Evolutionary conservation across 2,329 filamentous ascomycete species (phyloP), one percentile per base, ranked within the genome.

Genomic region (Claviceps africana): DNA sequence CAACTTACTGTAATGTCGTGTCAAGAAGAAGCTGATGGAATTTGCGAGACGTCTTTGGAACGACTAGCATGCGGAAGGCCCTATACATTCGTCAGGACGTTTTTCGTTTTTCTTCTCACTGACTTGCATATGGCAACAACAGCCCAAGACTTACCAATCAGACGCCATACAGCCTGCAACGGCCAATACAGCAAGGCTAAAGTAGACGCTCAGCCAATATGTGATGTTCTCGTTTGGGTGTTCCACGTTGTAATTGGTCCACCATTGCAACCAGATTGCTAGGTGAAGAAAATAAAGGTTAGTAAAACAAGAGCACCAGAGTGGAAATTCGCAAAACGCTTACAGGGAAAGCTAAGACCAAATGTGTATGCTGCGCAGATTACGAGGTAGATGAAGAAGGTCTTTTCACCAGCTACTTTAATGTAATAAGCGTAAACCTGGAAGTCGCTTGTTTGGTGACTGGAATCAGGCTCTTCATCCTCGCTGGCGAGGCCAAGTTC

Each of bases 1-100:
- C n/a, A 11, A 43, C 56, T 1, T 50, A 57, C 57, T 51, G 45
- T 55, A 69, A 64, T 15, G 68, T 62, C 0, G 66, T 67, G 5
- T 53, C 53, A 1, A 70, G 57, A 1, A 59, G 35, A 9, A 56
- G 50, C 30, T 56, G 46, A 25, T 60, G 59, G 30, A 61, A 59
- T 28, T 54, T 56, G 8, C 47, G 42, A 1, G 64, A 58, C 30
- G 59, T 59, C 5, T 53, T 54, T 37, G 68, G 67, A 3, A 68
- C 56, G 11, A 62, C 42, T 6, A 58, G 53, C 17, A 60, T 47
- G 8, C 57, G 33, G 22, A 59, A 59, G 9, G 66, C 53, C 4
- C 54, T 57, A 17, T 22, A 33, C 4, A 48, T 4, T 4, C 11
- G 30, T 22, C 53, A 42, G 51, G 30, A 31, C 35, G 25, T 25